Evolutionary conservation across 495 filamentous ascomycete genomes (phyloP).

Genomic region (Margaritispora aquatica): DNA sequence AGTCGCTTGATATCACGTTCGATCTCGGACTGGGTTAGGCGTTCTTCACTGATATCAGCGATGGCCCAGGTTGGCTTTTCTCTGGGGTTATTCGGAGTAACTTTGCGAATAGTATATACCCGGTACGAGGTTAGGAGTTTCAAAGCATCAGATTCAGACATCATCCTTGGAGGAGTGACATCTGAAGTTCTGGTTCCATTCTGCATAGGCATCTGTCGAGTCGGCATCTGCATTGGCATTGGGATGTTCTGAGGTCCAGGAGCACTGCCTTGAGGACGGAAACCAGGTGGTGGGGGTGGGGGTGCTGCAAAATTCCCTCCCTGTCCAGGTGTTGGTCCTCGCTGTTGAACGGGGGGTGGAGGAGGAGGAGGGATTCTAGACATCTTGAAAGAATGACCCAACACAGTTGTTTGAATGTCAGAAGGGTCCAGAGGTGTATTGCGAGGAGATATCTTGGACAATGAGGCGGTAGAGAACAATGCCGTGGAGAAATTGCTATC

Average conservation of each 20-base stretch:
- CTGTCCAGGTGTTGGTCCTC: not conserved
- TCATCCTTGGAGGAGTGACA: slow-evolving; percentile 1
- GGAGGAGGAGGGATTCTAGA: not conserved
- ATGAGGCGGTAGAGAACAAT: not conserved
- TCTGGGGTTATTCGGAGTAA: slow-evolving; percentile 4
- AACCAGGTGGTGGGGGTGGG: not conserved
- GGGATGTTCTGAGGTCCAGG: not conserved
- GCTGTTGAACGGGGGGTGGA: not conserved
- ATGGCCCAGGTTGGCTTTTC: slow-evolving; percentile 18
- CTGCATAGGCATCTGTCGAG: slow-evolving; percentile 2
- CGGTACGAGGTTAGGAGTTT: slow-evolving; percentile 17
- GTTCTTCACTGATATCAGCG: slow-evolving; percentile 13
- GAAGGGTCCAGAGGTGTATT: not conserved
- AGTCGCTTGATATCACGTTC: slow-evolving; percentile 18
- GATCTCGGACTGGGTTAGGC: slow-evolving; percentile 14
- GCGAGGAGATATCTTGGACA: not conserved
- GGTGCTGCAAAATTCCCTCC: not conserved
- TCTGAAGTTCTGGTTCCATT: slow-evolving; percentile 11
- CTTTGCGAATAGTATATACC: slow-evolving; percentile 14
- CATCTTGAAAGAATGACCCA: not conserved
- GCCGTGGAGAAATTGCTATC: not conserved
- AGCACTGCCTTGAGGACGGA: not conserved
- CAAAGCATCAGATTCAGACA: slow-evolving; percentile 10
- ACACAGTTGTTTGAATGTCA: not conserved
- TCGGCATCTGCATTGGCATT: not conserved